Conservation (phyloP, 2,329 filamentous ascomycete genomes). For the Penicillium olsonii region DNA sequence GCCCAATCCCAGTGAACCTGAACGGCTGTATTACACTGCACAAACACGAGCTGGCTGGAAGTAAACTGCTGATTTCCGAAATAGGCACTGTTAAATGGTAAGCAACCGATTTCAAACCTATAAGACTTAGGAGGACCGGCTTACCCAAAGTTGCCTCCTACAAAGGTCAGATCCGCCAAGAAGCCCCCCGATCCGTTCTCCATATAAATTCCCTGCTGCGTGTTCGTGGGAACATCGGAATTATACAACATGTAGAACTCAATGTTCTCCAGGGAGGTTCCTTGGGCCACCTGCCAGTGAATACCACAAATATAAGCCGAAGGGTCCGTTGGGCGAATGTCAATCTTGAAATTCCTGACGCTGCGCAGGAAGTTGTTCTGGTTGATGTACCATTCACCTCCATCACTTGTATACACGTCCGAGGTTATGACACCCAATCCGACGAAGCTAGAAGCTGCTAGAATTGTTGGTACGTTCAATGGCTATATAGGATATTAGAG, state of each 20-base stretch:
- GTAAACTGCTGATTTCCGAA: slow-evolving; percentile 66
- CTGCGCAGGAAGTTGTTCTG: slow-evolving; percentile 25
- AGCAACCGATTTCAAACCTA: no score
- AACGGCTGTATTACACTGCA: slow-evolving; percentile 54
- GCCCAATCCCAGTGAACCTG: slow-evolving; percentile 61
- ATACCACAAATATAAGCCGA: slow-evolving; percentile 51
- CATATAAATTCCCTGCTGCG: slow-evolving; percentile 31
- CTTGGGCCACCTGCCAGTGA: slow-evolving; percentile 75
- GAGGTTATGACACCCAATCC: slow-evolving; percentile 25
- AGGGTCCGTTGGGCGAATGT: slow-evolving; percentile 34
- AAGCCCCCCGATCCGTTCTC: slow-evolving; percentile 56
- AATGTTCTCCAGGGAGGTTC: slow-evolving; percentile 71
- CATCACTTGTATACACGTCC: slow-evolving; percentile 21
- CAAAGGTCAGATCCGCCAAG: slow-evolving; percentile 60
- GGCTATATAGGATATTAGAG: slow-evolving; percentile 1
- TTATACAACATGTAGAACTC: slow-evolving; percentile 65
- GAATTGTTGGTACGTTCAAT: slow-evolving; percentile 18
- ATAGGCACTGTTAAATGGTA: slow-evolving; percentile 17
- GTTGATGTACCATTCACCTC: slow-evolving; percentile 18
- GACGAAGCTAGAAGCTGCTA: slow-evolving; percentile 23
- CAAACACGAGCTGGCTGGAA: slow-evolving; percentile 55
- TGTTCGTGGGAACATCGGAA: slow-evolving; percentile 28
- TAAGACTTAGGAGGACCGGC: no score
- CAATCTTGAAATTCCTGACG: slow-evolving; percentile 26
- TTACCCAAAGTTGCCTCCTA: slow-evolving; percentile 59